Evolutionary conservation across 2,329 filamentous ascomycete species (phyloP).

Genomic region (Balansia obtecta): DNA sequence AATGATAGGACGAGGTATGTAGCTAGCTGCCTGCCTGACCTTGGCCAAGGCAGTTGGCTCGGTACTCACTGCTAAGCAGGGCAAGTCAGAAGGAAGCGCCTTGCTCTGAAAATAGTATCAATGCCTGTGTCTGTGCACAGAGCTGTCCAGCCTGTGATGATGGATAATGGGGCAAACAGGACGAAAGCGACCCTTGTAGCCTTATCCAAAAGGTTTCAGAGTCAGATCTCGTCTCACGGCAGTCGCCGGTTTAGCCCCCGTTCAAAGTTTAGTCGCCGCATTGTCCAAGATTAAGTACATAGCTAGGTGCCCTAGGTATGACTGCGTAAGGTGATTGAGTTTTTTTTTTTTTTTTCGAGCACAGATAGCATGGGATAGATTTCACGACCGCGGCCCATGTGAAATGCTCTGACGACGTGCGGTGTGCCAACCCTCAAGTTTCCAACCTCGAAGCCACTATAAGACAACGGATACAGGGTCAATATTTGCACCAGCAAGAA

Average conservation of each 20-base stretch:
- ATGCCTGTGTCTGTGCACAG: neutral
- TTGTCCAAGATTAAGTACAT: neutral
- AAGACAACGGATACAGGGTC: no score
- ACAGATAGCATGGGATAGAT: no score
- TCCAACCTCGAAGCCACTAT: no score
- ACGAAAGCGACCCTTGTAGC: constrained; percentile 3
- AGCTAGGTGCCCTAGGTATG: neutral
- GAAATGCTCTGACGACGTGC: no score
- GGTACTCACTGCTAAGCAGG: neutral
- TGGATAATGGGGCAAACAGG: constrained; percentile 1
- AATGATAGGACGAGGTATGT: no score
- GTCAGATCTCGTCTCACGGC: constrained; percentile 1
- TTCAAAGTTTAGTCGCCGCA: neutral
- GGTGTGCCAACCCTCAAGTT: no score
- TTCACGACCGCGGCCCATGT: no score
- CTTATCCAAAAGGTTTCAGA: constrained; percentile 2
- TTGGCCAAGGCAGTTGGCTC: no score
- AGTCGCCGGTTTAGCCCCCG: constrained; percentile 1
- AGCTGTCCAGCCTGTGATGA: neutral
- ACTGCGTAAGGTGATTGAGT: no score
- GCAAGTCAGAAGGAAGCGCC: neutral
- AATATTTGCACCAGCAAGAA: neutral
- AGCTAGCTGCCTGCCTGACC: no score
- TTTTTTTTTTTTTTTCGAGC: no score
- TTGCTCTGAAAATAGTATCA: constrained; percentile 2